A percentile compares a stretch with the other conserved stretches of the same genome.
These are phyloP conservation scores for Hyaloscypha bicolor DNA, from an alignment of 495 filamentous ascomycete species.

Conservation along the genomic window DNA sequence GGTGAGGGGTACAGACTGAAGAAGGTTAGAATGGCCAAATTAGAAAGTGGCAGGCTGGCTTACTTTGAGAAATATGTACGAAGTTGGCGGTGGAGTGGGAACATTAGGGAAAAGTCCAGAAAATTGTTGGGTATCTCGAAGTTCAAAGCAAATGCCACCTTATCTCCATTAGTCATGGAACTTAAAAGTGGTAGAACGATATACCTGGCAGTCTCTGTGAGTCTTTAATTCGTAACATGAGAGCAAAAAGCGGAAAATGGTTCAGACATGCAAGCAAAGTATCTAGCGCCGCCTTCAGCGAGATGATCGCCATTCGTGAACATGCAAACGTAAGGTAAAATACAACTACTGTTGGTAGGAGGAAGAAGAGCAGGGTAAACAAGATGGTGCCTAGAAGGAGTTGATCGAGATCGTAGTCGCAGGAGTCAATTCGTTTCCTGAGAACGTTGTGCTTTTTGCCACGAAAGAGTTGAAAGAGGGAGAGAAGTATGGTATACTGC, in stretches of 20 bases:
- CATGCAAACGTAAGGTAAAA: conserved; percentile 97
- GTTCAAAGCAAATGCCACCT: conserved; percentile 90
- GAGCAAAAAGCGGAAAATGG: conserved; percentile 95
- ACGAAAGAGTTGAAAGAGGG: conserved; percentile 95
- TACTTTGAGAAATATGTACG: conserved; percentile 83
- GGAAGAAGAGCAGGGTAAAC: conserved; percentile 93
- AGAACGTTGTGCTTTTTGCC: conserved; percentile 98
- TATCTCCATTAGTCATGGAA: conserved; percentile 7
- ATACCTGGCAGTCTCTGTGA: conserved; percentile 82
- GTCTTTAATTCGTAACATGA: conserved; percentile 97
- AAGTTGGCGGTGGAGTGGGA: conserved; percentile 50
- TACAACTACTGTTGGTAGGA: conserved; percentile 91
- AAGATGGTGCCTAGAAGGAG: conserved; percentile 94
- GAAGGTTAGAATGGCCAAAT: neutral
- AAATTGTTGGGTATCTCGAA: conserved; percentile 67
- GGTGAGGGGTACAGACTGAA: conserved; percentile 83
- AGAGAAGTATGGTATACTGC: conserved; percentile 95
- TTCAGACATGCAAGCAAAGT: conserved; percentile 92
- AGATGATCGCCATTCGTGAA: conserved; percentile 92
- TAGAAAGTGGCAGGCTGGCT: conserved; percentile 8
- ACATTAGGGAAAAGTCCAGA: conserved; percentile 32
- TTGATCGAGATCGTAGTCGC: conserved; percentile 98
- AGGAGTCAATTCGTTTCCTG: conserved; percentile 95
- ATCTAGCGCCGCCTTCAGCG: conserved; percentile 85
- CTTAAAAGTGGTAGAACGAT: conserved; percentile 26